These are phyloP conservation scores for Ustilago hordei DNA, from an alignment of 1,284 basidiomycete species.

Conservation along the genomic window DNA sequence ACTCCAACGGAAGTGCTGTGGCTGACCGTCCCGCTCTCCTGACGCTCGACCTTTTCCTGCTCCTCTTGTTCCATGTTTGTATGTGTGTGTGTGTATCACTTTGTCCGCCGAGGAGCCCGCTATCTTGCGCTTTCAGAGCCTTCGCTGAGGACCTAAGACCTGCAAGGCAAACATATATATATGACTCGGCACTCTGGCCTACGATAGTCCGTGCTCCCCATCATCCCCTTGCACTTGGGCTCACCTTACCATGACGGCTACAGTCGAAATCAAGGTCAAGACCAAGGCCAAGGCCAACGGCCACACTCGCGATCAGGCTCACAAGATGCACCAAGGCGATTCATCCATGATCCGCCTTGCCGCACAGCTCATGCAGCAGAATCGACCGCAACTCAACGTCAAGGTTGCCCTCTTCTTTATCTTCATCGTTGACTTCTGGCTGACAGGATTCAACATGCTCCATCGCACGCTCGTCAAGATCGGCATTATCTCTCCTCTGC, in stretches of 20 bases:
- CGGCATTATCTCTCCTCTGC: constrained; percentile 19
- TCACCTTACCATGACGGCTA: constrained; percentile 1
- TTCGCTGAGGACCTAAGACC: background rate
- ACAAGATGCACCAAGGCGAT: constrained; percentile 27
- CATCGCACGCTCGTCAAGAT: constrained; percentile 38
- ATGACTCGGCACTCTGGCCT: background rate
- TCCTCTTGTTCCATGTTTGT: background rate
- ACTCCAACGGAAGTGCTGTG: background rate
- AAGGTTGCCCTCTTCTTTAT: constrained; percentile 38
- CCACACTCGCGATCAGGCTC: constrained; percentile 16
- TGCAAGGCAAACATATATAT: constrained; percentile 4
- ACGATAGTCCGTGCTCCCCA: background rate
- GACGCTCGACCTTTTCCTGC: constrained; percentile 2
- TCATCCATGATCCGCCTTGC: constrained; percentile 40
- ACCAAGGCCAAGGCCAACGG: constrained; percentile 16
- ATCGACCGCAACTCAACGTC: constrained; percentile 26
- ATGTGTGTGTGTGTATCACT: constrained; percentile 9
- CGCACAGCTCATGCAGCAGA: constrained; percentile 40
- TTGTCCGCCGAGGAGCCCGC: background rate
- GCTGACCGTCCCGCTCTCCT: constrained; percentile 10
- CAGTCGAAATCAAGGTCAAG: constrained; percentile 10
- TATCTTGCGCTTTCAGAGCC: background rate
- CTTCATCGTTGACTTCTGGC: constrained; percentile 30
- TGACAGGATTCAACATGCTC: constrained; percentile 33
- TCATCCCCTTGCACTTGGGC: background rate